Evolutionary conservation across 2,329 filamentous ascomycete species (phyloP).

Genomic region (Ceratocystis colombiana): DNA sequence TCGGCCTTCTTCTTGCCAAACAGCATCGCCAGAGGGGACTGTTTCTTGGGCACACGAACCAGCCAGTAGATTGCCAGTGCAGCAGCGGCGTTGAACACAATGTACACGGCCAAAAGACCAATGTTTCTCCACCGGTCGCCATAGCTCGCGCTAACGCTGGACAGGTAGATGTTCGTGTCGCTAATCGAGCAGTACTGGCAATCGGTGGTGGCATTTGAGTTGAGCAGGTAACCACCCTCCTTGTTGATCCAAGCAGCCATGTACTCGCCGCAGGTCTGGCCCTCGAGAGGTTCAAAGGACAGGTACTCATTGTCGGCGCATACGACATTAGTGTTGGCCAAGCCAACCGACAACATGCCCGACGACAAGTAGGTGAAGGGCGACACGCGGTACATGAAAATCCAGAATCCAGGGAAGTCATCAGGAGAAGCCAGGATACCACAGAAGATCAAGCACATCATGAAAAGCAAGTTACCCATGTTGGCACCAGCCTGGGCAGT

Average conservation of each 20-base stretch:
- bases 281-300: constrained; percentile 50
- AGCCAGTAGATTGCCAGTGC: constrained; percentile 49
- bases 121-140: constrained; percentile 58
- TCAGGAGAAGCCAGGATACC: constrained; percentile 58
- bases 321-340: constrained; percentile 54
- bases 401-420: constrained; percentile 63
- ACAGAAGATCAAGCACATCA: constrained; percentile 63
- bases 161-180: constrained; percentile 45
- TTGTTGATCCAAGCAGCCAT: constrained; percentile 41
- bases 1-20: constrained; percentile 33
- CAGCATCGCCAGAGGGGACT: constrained; percentile 25
- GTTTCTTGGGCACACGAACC: constrained; percentile 39
- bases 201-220: constrained; percentile 37
- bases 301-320: constrained; percentile 64
- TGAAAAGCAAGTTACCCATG: constrained; percentile 65
- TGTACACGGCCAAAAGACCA: constrained; percentile 51
- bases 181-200: constrained; percentile 49
- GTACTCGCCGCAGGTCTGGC: constrained; percentile 52
- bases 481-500: constrained; percentile 66
- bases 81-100: constrained; percentile 48
- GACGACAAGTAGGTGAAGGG: constrained; percentile 74
- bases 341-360: constrained; percentile 58
- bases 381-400: constrained; percentile 72
- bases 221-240: constrained; percentile 45
- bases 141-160: constrained; percentile 43